These are phyloP conservation scores for Pleurostoma richardsiae DNA, from an alignment of 2,329 filamentous ascomycete genomes.

Conservation along the genomic window DNA sequence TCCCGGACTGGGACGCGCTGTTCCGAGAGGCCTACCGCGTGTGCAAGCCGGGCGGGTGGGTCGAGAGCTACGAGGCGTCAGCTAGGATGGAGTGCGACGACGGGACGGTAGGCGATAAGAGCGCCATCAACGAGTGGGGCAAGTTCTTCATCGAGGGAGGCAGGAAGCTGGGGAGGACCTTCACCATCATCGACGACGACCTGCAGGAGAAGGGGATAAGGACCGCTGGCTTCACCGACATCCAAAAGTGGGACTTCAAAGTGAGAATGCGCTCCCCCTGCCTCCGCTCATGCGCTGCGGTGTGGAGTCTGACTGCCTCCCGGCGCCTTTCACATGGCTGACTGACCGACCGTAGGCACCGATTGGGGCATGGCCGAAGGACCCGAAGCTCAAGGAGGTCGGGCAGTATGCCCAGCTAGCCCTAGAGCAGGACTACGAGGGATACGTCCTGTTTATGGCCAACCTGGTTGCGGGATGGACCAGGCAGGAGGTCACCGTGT, in stretches of 20 bases:
- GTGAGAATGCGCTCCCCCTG: slow-evolving; percentile 20
- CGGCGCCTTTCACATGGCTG: neutral
- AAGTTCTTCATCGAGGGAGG: slow-evolving; percentile 32
- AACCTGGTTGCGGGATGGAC: slow-evolving; percentile 29
- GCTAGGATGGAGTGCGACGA: slow-evolving; percentile 16
- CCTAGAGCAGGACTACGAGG: slow-evolving; percentile 8
- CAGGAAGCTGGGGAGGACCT: slow-evolving; percentile 35
- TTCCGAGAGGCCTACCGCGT: slow-evolving; percentile 42
- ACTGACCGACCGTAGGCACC: slow-evolving; percentile 10
- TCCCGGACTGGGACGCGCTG: slow-evolving; percentile 46
- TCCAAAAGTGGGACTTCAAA: slow-evolving; percentile 46
- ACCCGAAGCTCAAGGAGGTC: slow-evolving; percentile 18
- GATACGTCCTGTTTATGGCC: slow-evolving; percentile 21
- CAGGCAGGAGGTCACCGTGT: slow-evolving; percentile 23
- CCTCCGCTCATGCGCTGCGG: too few species aligned
- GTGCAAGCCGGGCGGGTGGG: slow-evolving; percentile 44
- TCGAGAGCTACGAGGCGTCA: slow-evolving; percentile 16
- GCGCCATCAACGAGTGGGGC: slow-evolving; percentile 15
- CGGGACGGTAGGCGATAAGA: slow-evolving; percentile 9
- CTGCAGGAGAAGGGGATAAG: slow-evolving; percentile 45
- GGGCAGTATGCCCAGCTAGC: slow-evolving; percentile 11
- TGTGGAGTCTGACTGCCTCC: neutral
- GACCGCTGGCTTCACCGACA: slow-evolving; percentile 52
- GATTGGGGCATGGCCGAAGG: slow-evolving; percentile 19
- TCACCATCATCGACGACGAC: slow-evolving; percentile 45